Conservation (phyloP, 805 yeast species). For the Teunomyces tritomae region DNA sequence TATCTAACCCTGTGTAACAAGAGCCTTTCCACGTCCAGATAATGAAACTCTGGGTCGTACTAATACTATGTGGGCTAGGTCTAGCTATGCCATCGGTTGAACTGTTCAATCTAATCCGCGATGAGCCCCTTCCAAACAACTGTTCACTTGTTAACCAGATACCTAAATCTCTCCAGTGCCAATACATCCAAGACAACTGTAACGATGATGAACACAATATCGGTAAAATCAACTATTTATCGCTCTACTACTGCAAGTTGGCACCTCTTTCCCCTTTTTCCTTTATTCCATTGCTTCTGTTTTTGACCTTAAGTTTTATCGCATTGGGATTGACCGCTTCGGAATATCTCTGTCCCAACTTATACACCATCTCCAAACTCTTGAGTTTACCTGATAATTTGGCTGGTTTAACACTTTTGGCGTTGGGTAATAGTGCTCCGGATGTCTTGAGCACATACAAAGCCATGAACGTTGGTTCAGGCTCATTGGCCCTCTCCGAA, state of each 20-base stretch:
- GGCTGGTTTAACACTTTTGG: slow-evolving; percentile 83
- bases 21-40: not conserved
- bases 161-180: slow-evolving; percentile 23
- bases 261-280: slow-evolving; percentile 9
- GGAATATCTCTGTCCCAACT: slow-evolving; percentile 76
- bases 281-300: slow-evolving; percentile 14
- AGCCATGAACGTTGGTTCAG: slow-evolving; percentile 71
- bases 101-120: not conserved
- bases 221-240: slow-evolving; percentile 39
- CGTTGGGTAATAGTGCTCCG: slow-evolving; percentile 91
- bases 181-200: slow-evolving; percentile 35
- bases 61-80: slow-evolving; percentile 1
- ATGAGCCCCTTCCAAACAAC: not conserved
- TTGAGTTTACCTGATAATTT: slow-evolving; percentile 70
- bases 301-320: slow-evolving; percentile 48
- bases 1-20: not conserved
- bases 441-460: slow-evolving; percentile 83
- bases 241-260: slow-evolving; percentile 29
- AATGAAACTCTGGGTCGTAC: slow-evolving; percentile 2
- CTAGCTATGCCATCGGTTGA: not conserved
- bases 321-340: slow-evolving; percentile 78
- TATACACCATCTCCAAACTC: slow-evolving; percentile 60
- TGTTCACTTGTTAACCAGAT: slow-evolving; percentile 6
- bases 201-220: slow-evolving; percentile 21
- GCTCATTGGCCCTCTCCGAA: slow-evolving; percentile 83